Evolutionary conservation across 768 basidiomycete genomes (phyloP), one percentile per base, ranked within the genome.

Genomic region (Brasilioporus rufonigricans): DNA sequence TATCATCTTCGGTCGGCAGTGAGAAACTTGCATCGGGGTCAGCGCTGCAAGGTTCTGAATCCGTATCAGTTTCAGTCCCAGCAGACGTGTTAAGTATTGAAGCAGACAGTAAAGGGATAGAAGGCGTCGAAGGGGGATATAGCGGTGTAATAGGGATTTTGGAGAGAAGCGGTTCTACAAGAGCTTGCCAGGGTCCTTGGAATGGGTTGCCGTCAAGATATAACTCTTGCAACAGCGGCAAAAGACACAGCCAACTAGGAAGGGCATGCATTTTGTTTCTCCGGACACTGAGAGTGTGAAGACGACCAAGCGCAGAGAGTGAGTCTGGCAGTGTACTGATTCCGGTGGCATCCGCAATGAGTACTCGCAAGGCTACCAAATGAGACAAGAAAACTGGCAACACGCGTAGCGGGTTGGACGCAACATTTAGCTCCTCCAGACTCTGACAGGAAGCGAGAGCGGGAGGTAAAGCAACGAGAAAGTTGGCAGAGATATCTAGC

Each of bases 141-240:
- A 77, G 69, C 23, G 86, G 86, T 2, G 82, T 80, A 64, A 78
- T 71, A 24, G 85, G 81, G 23, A 74, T 68, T 65, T 84, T 84
- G 49, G 85, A 78, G 10, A 94, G 76, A 45, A 98, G 76, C 1
- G 94, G 93, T 53, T 89, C 89, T 24, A 97, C 85, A 50, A 99
- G 77, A 31, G 90, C 86, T 65, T 87, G 85, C 92, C 94, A 97
- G 1, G 92, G 91, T 9, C 90, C 91, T 62, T 91, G 90, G 73
- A 99, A 98, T 9, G 95, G 93, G 69, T 99, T 99, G 18, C 86
- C 89, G 59, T 98, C 96, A n/a, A 99, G 84, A 60, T 87, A 88
- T 4, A 99, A 75, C 2, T 86, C 89, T 70, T 96, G 92, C 44
- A 99, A 76, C 29, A 80, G 79, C 19, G 85, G 81, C n/a, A 99